A percentile compares a stretch with the other conserved stretches of the same genome.
These are phyloP conservation scores for Adansonia rubrostipa DNA, from an alignment of 441 rosid genomes.

Conservation along the genomic window DNA sequence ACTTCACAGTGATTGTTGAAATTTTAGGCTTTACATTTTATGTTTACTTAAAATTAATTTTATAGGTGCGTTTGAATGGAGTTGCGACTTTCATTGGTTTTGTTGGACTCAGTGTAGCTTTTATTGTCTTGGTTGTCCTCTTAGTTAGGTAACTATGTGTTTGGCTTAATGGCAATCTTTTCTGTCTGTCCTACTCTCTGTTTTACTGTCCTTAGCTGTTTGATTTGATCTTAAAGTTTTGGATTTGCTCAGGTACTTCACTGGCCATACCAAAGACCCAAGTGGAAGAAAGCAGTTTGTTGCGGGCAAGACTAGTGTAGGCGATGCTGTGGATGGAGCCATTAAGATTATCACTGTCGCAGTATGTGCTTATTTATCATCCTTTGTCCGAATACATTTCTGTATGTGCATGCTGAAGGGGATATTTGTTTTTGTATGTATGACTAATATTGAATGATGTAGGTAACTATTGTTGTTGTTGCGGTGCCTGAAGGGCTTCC, in stretches of 20 bases:
- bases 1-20: background rate
- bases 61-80: conserved; percentile 93
- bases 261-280: conserved; percentile 65
- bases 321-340: conserved; percentile 72
- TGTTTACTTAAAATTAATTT: conserved; percentile 29
- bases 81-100: conserved; percentile 95
- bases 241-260: conserved; percentile 67
- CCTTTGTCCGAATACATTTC: background rate
- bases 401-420: background rate
- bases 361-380: conserved; percentile 47
- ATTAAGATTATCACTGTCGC: conserved; percentile 84
- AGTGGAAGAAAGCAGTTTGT: conserved; percentile 56
- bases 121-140: conserved; percentile 76
- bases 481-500: conserved; percentile 99
- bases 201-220: conserved; percentile 23
- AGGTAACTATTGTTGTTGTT: conserved; percentile 98
- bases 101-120: conserved; percentile 91
- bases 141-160: conserved; percentile 60
- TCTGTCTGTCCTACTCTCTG: conserved; percentile 18
- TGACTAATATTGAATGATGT: conserved; percentile 37
- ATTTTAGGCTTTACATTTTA: conserved; percentile 3
- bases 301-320: conserved; percentile 62
- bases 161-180: background rate
- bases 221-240: conserved; percentile 25
- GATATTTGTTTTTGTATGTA: conserved; percentile 22